Percentiles rank a stretch among this genome's conserved stretches.
Conservation (phyloP, 805 yeast species). For the Hanseniaspora pseudoguilliermondii region DNA sequence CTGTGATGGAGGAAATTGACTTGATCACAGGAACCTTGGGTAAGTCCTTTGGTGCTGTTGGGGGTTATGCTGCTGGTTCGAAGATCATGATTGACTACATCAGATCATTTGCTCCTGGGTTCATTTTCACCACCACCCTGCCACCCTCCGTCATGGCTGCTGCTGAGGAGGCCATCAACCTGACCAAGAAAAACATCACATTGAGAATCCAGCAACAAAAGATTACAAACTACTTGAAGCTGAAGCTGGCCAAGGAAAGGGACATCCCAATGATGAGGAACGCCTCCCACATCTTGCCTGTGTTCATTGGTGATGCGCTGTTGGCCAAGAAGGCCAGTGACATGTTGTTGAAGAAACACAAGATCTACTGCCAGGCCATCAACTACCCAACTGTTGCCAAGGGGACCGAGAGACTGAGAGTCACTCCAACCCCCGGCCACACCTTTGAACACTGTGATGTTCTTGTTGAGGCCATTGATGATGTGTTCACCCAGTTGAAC, state of each 20-base stretch:
- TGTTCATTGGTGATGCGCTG: slow-evolving; percentile 86
- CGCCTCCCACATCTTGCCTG: slow-evolving; percentile 94
- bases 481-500: slow-evolving; percentile 60
- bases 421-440: slow-evolving; percentile 99
- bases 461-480: slow-evolving; percentile 66
- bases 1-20: slow-evolving; percentile 81
- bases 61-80: slow-evolving; percentile 93
- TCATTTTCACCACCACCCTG: slow-evolving; percentile 88
- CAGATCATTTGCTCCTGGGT: slow-evolving; percentile 93
- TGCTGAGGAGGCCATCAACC: slow-evolving; percentile 72
- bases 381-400: slow-evolving; percentile 95
- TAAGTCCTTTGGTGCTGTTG: slow-evolving; percentile 92
- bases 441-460: slow-evolving; percentile 60
- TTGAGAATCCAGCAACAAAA: slow-evolving; percentile 77
- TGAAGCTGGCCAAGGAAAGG: slow-evolving; percentile 40
- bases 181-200: slow-evolving; percentile 61
- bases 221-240: slow-evolving; percentile 75
- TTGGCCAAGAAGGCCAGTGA: slow-evolving; percentile 88
- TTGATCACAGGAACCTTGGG: slow-evolving; percentile 97
- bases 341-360: slow-evolving; percentile 65
- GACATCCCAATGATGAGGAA: slow-evolving; percentile 95
- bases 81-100: slow-evolving; percentile 81
- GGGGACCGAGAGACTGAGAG: slow-evolving; percentile 90
- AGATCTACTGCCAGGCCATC: slow-evolving; percentile 93
- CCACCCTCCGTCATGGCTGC: slow-evolving; percentile 99